Evolutionary conservation across 768 basidiomycete species (phyloP).

Genomic region (Agrocybe pediades): DNA sequence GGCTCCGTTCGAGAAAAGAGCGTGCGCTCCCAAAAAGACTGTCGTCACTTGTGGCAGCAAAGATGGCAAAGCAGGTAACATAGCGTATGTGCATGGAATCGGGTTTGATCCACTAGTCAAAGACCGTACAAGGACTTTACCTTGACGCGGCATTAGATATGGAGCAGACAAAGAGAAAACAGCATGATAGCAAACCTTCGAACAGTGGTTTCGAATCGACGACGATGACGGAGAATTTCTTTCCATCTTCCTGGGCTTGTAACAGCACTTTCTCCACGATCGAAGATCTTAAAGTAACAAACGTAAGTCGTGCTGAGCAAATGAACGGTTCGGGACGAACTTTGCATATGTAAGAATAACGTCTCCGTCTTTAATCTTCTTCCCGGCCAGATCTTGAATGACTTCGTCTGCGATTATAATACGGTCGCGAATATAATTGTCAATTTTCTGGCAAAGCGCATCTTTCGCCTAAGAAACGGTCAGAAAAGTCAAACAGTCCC

Average conservation of each 20-base stretch:
- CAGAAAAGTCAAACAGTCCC: constrained; percentile 5
- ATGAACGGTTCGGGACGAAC: constrained; percentile 37
- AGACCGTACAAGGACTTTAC: constrained; percentile 74
- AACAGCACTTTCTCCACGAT: constrained; percentile 90
- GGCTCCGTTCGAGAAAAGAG: constrained; percentile 92
- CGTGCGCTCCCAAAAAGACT: constrained; percentile 91
- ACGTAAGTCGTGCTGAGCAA: not conserved
- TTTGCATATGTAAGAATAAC: constrained; percentile 92
- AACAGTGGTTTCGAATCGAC: constrained; percentile 94
- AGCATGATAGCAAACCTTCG: constrained; percentile 60
- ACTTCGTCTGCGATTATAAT: constrained; percentile 93
- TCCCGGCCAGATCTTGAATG: constrained; percentile 84
- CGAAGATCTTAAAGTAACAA: constrained; percentile 66
- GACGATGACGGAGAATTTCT: constrained; percentile 85
- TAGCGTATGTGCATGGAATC: constrained; percentile 88
- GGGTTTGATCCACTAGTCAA: constrained; percentile 58
- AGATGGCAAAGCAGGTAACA: constrained; percentile 84
- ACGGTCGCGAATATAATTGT: constrained; percentile 91
- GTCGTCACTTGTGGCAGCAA: constrained; percentile 81
- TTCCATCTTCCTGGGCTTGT: constrained; percentile 71
- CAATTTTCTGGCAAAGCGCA: constrained; percentile 79
- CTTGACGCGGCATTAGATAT: constrained; percentile 37
- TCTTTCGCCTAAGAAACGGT: constrained; percentile 76
- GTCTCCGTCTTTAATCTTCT: constrained; percentile 94
- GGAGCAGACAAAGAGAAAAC: not conserved